Base-by-base conservation (phyloP, 768 basidiomycete species). In the Amanita inopinata region DNA sequence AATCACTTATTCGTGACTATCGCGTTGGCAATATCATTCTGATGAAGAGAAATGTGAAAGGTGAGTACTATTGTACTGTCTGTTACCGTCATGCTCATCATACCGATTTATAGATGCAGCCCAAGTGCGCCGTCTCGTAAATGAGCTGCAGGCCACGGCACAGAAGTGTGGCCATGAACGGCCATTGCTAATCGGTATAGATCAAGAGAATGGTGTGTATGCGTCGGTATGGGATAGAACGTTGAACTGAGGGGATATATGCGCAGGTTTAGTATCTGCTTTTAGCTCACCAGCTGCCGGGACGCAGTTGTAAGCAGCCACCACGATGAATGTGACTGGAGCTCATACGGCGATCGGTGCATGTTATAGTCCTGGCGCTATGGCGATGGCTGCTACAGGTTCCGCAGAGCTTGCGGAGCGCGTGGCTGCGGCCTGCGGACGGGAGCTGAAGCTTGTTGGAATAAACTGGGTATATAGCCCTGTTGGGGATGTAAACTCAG, bases 401-500 rank as follows among this genome's bases (percentile, higher is more conserved):
- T 57, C 66, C 4, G 56, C 59, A 3, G 61, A 73, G 0, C 61
- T 75, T 2, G 66, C 71, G 22, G 56, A 66, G 14, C 57, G 71
- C 10, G 64, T 78, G 5, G 54, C 66, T 15, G 54, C 43, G 19
- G 78, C 73, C 0, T 71, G 71, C 3, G 81, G 68, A 2, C 58
- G 51, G 12, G 82, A 85, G 55, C 60, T 84, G 42, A 70, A 66
- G 43, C 57, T 71, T 28, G 74, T 66, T 1, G 82, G 83, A 0
- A 74, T 85, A 45, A 80, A 81, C 51, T 85, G 83, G 82, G 73
- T 64, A 5, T 83, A 73, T 48, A 76, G 77, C 51, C 83, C 82
- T 0, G 79, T 83, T 4, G 80, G 73, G 7, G 81, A 85, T 51
- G 72, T 85, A 35, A 85, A 84, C 52, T 76, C 71, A n/a, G 76